A percentile compares a stretch with the other conserved stretches of the same genome.
phyloP scores from a whole-genome alignment of 768 basidiomycete species.

The Chalciporus chontae region DNA sequence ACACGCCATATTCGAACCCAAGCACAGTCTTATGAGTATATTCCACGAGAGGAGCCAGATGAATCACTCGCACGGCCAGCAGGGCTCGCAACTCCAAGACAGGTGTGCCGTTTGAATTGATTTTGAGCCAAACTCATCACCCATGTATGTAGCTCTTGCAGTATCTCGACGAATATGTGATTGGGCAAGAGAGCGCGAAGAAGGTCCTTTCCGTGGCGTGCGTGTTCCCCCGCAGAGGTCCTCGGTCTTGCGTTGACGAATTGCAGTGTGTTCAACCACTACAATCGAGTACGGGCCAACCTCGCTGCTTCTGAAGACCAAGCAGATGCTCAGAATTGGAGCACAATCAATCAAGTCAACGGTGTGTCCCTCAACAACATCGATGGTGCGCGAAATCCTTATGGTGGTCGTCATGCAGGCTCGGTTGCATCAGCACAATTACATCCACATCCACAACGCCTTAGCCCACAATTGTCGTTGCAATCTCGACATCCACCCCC shows the following conservation, averaged over 20 bases:
- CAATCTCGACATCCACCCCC: constrained; percentile 45
- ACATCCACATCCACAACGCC: constrained; percentile 52
- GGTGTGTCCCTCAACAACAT: constrained; percentile 22
- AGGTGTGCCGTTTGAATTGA: constrained; percentile 32
- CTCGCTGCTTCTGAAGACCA: constrained; percentile 46
- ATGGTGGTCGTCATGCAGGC: constrained; percentile 24
- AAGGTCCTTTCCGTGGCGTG: constrained; percentile 92
- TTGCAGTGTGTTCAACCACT: constrained; percentile 88
- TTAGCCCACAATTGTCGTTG: constrained; percentile 33
- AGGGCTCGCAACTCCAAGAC: constrained; percentile 56
- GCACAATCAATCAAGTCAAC: constrained; percentile 20
- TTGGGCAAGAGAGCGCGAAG: constrained; percentile 92
- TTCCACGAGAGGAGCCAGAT: constrained; percentile 28
- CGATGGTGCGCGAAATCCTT: not conserved
- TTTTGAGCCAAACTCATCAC: constrained; percentile 8
- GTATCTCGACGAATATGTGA: constrained; percentile 84
- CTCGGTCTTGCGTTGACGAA: constrained; percentile 1
- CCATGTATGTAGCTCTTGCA: constrained; percentile 57
- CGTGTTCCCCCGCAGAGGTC: constrained; percentile 32
- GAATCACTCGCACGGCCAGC: constrained; percentile 39
- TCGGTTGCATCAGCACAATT: constrained; percentile 55
- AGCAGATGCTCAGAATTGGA: constrained; percentile 27
- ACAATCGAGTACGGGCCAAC: constrained; percentile 81
- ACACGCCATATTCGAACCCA: constrained; percentile 52
- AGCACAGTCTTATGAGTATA: constrained; percentile 45